These are phyloP conservation scores for Candida gorgasii DNA, from an alignment of 805 yeast species.

Conservation along the genomic window DNA sequence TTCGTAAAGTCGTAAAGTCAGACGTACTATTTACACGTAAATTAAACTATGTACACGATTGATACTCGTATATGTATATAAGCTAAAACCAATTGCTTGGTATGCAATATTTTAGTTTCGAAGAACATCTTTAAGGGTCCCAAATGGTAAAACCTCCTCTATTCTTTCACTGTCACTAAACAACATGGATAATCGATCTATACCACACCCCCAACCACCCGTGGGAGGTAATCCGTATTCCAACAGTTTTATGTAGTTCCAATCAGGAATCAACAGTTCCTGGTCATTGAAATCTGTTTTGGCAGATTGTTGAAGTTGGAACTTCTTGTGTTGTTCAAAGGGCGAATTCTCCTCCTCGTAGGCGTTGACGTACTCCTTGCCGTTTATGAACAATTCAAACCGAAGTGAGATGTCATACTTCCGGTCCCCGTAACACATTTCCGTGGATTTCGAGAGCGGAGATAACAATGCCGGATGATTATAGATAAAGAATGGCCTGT, in stretches of 20 bases:
- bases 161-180: constrained; percentile 65
- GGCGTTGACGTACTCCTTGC: constrained; percentile 85
- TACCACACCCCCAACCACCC: constrained; percentile 97
- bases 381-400: constrained; percentile 81
- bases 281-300: constrained; percentile 51
- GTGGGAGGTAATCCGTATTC: constrained; percentile 97
- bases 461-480: constrained; percentile 86
- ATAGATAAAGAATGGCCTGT: constrained; percentile 67
- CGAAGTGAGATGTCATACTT: constrained; percentile 56
- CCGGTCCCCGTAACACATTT: constrained; percentile 26
- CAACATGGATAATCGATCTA: constrained; percentile 85
- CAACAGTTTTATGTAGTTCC: constrained; percentile 70
- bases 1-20: too few relatives aligned
- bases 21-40: too few relatives aligned
- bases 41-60: too few relatives aligned
- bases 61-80: too few relatives aligned
- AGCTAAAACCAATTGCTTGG: background rate
- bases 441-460: constrained; percentile 77
- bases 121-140: constrained; percentile 67
- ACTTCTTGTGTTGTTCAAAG: constrained; percentile 62
- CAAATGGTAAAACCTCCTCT: constrained; percentile 75
- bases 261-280: constrained; percentile 72
- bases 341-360: constrained; percentile 97
- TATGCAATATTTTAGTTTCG: constrained; percentile 50
- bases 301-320: constrained; percentile 54